Base-by-base conservation (phyloP, 192 early-diverging fungal genomes). In the Linnemannia schmuckeri region DNA sequence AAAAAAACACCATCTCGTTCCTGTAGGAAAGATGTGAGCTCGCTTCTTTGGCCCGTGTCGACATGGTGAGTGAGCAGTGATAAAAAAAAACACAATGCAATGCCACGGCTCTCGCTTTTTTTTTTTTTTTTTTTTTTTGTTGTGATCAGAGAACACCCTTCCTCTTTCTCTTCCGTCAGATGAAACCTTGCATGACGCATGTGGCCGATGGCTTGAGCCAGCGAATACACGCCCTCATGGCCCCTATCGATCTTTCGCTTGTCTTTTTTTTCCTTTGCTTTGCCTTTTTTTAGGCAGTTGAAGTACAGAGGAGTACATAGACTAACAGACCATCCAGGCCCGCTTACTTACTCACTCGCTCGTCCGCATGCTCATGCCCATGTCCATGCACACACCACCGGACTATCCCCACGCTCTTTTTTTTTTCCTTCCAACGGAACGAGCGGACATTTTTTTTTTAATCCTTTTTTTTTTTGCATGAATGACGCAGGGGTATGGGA, bases 401-500 rank as follows among this genome's bases (percentile, higher is more conserved):
- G 49, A 18, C 49, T 17, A 52, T 52, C 49, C 49, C 47, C 47
- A 17, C 18, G 17, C 17, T 15, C 47, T 4, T 20, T 6, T 49
- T 22, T 22, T 22, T 52, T 6, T 4, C 17, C 17, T 52, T 52
- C 49, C 30, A 66, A 66, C 30, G 9, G 30, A 66, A 9, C 7
- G 61, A 66, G 61, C 30, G 61, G 61, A 35, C 61, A 66, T 35
- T 66, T 66, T 35, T 66, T 66, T 33, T 66, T 61, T n/a, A n/a
- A n/a, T n/a, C n/a, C n/a, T n/a, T 10, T 66, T 3, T 33, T 7
- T 44, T 49, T 75, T 75, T 75, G 74, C 74, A 75, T 75, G 52
- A 75, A 75, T 40, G 30, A 54, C 61, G 74, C 74, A 75, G 74
- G 74, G 54, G 74, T 66, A 33, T 15, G 54, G 74, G 49, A 35